These are phyloP conservation scores for Boletus pseudo-olivaceus DNA, from an alignment of 768 basidiomycete genomes.

Conservation along the genomic window DNA sequence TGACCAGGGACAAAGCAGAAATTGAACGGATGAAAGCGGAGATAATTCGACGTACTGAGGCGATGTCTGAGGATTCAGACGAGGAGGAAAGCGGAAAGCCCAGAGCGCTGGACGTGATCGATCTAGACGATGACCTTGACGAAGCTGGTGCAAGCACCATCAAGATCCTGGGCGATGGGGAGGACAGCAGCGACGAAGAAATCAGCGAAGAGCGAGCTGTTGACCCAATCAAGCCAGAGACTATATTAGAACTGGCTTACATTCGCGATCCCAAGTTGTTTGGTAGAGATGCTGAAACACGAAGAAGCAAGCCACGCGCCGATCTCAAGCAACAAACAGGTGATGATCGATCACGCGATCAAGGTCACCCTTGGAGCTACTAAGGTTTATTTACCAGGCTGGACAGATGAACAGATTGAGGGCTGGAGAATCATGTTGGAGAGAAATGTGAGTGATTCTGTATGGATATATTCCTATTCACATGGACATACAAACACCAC, in stretches of 20 bases:
- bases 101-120: constrained; percentile 27
- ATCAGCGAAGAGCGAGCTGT: constrained; percentile 26
- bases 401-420: constrained; percentile 84
- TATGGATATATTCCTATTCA: constrained; percentile 8
- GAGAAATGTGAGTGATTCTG: constrained; percentile 59
- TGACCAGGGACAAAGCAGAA: constrained; percentile 54
- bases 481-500: background rate
- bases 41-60: constrained; percentile 74
- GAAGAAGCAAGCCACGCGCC: constrained; percentile 62
- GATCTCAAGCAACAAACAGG: constrained; percentile 71
- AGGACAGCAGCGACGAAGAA: constrained; percentile 39
- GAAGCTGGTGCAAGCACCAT: constrained; percentile 39
- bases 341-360: constrained; percentile 21
- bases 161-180: constrained; percentile 54
- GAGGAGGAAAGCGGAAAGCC: constrained; percentile 45
- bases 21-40: constrained; percentile 79
- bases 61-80: constrained; percentile 59
- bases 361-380: background rate
- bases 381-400: constrained; percentile 40
- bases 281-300: constrained; percentile 52
- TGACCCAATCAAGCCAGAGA: constrained; percentile 44
- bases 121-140: constrained; percentile 55
- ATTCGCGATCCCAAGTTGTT: constrained; percentile 72
- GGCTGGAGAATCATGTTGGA: constrained; percentile 93
- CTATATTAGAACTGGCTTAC: constrained; percentile 74